Percentiles rank a stretch among this genome's conserved stretches.
phyloP scores from a whole-genome alignment of 2,329 filamentous ascomycete species.

The Hypoxylon sp. region DNA sequence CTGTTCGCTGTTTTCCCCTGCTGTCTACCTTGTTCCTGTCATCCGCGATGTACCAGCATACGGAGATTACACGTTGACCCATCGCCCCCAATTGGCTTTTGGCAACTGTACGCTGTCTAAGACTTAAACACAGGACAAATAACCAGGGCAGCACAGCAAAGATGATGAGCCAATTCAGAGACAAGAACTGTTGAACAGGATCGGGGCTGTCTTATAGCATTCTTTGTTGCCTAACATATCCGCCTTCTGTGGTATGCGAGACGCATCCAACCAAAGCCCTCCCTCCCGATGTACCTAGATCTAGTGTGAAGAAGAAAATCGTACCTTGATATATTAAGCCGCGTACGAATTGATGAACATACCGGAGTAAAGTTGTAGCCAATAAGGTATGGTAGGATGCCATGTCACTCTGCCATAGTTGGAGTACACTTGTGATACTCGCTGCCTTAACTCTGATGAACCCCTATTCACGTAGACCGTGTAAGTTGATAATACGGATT shows the following conservation, averaged over 20 bases:
- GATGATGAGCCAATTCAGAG: constrained; percentile 38
- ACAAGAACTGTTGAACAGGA: constrained; percentile 40
- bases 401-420: constrained; percentile 41
- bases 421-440: constrained; percentile 39
- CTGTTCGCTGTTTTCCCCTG: constrained; percentile 35
- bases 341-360: constrained; percentile 27
- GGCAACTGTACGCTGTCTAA: constrained; percentile 43
- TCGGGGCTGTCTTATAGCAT: constrained; percentile 41
- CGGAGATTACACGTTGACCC: constrained; percentile 48
- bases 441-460: constrained; percentile 39
- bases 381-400: constrained; percentile 35
- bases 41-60: constrained; percentile 46
- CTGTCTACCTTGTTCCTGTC: constrained; percentile 39
- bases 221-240: constrained; percentile 38
- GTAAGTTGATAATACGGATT: constrained; percentile 13
- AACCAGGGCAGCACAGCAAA: constrained; percentile 32
- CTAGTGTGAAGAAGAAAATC: constrained; percentile 22
- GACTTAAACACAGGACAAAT: constrained; percentile 37
- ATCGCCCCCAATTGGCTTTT: constrained; percentile 40
- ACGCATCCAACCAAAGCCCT: constrained; percentile 21
- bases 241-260: constrained; percentile 33
- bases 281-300: constrained; percentile 17
- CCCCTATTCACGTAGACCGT: constrained; percentile 39
- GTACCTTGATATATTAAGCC: constrained; percentile 23
- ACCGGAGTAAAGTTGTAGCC: constrained; percentile 27